phyloP scores from a whole-genome alignment of 139 green algal genomes.

The Chlorella vulgaris region DNA sequence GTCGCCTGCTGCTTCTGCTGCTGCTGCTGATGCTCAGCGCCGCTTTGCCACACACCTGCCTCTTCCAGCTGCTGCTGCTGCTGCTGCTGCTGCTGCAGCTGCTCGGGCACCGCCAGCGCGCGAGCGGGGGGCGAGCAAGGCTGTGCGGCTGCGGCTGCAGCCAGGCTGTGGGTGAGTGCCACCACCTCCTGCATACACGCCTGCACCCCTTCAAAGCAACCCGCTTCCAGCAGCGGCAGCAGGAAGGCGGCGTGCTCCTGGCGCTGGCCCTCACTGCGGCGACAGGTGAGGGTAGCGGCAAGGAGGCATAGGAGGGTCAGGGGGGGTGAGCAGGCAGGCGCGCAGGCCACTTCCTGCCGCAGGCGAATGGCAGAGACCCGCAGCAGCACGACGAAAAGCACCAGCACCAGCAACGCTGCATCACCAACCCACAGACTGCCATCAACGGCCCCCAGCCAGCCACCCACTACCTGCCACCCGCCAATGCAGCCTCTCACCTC shows the following conservation, averaged over 20 bases:
- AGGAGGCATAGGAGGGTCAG: neutral
- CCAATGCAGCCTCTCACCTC: neutral
- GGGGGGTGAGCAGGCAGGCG: neutral
- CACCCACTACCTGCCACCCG: neutral
- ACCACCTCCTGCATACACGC: constrained; percentile 19
- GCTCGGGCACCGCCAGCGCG: neutral
- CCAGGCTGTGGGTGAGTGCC: neutral
- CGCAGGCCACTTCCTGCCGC: too few species aligned
- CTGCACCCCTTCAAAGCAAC: constrained; percentile 26
- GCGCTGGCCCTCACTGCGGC: constrained; percentile 19
- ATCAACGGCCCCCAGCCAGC: neutral
- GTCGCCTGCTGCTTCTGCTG: neutral
- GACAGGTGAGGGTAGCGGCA: neutral
- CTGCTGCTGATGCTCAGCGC: neutral
- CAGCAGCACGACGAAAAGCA: too few species aligned
- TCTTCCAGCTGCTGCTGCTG: neutral
- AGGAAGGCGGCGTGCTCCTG: constrained; percentile 29
- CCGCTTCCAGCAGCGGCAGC: constrained; percentile 12
- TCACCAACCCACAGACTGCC: neutral
- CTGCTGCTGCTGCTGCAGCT: neutral
- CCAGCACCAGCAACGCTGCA: too few species aligned
- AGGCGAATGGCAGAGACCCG: too few species aligned
- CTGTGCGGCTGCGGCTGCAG: neutral
- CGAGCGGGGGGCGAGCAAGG: neutral
- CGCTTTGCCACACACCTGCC: neutral